Base-by-base conservation (phyloP, 352 stramenopile genomes). In the Phytopythium vexans region DNA sequence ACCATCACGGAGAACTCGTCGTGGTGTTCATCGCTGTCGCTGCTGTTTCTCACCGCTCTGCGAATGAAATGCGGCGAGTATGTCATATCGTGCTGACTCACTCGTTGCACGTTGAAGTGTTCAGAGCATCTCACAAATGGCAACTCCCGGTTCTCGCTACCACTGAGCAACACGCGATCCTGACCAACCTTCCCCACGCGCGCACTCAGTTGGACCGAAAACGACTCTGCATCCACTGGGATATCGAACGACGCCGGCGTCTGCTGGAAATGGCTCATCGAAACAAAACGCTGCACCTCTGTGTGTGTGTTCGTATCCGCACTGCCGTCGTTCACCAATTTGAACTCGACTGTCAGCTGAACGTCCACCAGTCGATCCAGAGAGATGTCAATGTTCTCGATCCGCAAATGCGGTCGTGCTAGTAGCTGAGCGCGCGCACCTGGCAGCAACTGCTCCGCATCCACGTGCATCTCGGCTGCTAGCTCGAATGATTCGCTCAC, bases 381-480 rank as follows among this genome's bases (percentile, higher is more conserved):
- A n/a, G n/a, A n/a, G n/a, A n/a, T n/a, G 9, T 53, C 7, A n/a
- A 21, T 37, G 38, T 16, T n/a, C 27, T 6, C 40, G 9, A 78
- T 57, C 2, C 52, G 34, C 3, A 80, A 10, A 8, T 47, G 45
- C 7, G 70, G 71, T 11, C 44, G 56, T 21, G 54, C 63, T 31
- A 74, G 16, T 27, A 82, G 49, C 14, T 70, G 64, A 3, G 67
- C 68, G 8, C 58, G 62, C 32, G 49, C 58, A 31, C 72, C 74
- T 43, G 77, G 71, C 41, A 79, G 46, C 31, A 88, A 62, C 41
- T 88, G 74, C 43, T 88, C 74, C 6, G 12, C 50, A 44, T 88
- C 77, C 15, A 86, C 72, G 45, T 74, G 56, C 55, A 88, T 74
- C 8, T 80, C 53, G 1, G 77, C 52, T 11, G 64, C 27, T 3